Evolutionary conservation across 2,329 filamentous ascomycete species (phyloP).

Genomic region (Venturia pyrina): DNA sequence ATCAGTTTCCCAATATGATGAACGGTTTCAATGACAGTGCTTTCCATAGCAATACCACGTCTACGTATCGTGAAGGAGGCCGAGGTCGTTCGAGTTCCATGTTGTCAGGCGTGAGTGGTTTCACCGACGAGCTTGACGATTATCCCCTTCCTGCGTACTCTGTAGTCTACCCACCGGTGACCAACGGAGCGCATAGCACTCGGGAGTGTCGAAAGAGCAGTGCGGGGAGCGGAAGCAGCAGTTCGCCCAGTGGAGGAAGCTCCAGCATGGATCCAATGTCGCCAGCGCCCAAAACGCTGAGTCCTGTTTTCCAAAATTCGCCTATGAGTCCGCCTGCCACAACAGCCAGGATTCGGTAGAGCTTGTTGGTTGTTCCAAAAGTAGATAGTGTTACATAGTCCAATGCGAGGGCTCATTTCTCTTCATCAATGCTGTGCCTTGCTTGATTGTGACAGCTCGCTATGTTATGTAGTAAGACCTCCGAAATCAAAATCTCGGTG

Average conservation of each 20-base stretch:
- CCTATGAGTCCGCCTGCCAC: conserved; percentile 1
- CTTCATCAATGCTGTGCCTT: not conserved
- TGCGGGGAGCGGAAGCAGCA: conserved; percentile 7
- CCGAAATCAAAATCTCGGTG: too few species aligned
- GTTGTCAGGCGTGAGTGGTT: conserved; percentile 41
- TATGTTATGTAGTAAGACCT: not conserved
- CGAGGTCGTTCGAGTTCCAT: conserved; percentile 42
- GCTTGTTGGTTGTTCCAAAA: not conserved
- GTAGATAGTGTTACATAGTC: conserved; percentile 3
- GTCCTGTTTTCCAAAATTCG: conserved; percentile 4
- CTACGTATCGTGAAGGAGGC: conserved; percentile 11
- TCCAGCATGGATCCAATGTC: conserved; percentile 8
- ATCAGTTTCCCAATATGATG: conserved; percentile 13
- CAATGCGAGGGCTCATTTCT: conserved; percentile 1
- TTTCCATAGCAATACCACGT: conserved; percentile 7
- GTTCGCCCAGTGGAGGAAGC: conserved; percentile 4
- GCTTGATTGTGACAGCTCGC: not conserved
- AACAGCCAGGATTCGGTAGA: not conserved
- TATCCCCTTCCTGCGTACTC: conserved; percentile 1
- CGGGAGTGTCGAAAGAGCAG: conserved; percentile 7
- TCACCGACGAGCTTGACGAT: conserved; percentile 31
- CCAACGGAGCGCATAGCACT: not conserved
- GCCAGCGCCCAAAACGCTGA: conserved; percentile 7
- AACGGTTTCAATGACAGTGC: not conserved
- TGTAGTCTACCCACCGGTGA: not conserved